Evolutionary conservation across 345 rosid species (phyloP).

Genomic region (Heritiera fomes): DNA sequence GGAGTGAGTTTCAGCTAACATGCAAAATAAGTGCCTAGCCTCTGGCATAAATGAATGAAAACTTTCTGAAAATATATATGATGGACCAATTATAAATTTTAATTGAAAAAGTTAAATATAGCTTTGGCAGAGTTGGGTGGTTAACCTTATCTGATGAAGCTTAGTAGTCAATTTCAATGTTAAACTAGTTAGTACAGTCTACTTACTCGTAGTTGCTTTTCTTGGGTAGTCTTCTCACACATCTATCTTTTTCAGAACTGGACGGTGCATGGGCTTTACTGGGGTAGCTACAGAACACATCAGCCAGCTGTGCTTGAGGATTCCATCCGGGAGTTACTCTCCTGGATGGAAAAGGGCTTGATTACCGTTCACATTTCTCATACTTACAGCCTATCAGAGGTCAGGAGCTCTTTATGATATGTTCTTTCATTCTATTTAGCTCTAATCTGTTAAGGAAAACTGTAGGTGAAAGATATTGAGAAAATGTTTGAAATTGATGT

Average conservation of each 20-base stretch:
- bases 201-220: background rate
- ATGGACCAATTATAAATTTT: conserved; percentile 7
- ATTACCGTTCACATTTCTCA: conserved; percentile 76
- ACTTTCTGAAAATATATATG: background rate
- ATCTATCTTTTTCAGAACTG: conserved; percentile 68
- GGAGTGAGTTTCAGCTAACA: background rate
- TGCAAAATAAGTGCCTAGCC: background rate
- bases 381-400: conserved; percentile 69
- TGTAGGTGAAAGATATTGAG: background rate
- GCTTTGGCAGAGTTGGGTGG: background rate
- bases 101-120: background rate
- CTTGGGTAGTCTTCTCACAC: conserved; percentile 1
- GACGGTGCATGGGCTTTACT: conserved; percentile 95
- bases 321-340: conserved; percentile 71
- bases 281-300: conserved; percentile 83
- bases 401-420: conserved; percentile 23
- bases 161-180: background rate
- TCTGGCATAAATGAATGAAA: background rate
- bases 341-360: conserved; percentile 70
- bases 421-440: background rate
- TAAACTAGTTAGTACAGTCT: background rate
- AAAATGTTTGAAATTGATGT: background rate
- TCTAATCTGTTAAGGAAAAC: conserved; percentile 2
- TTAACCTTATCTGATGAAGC: background rate
- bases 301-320: conserved; percentile 64